Conservation (phyloP, 306 rosid species). For the Vicia sativa region DNA sequence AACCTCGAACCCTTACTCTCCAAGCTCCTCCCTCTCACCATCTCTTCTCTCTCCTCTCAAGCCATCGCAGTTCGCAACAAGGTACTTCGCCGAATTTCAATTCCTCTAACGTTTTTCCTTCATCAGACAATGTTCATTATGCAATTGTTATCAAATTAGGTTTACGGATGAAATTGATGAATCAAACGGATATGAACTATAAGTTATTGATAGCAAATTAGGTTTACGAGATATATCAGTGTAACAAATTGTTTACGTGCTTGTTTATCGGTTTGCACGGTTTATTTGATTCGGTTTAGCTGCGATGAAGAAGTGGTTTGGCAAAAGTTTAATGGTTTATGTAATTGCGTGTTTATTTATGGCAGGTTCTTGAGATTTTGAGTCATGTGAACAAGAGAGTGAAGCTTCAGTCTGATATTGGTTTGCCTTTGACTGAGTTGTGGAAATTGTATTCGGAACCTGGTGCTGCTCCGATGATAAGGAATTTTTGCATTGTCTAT, state of each 20-base stretch:
- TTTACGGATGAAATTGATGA: too few relatives aligned
- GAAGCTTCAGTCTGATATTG: slow-evolving; percentile 82
- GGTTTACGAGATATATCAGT: neutral
- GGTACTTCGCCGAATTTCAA: slow-evolving; percentile 43
- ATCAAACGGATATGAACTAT: too few relatives aligned
- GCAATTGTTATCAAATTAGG: neutral
- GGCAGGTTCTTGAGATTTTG: slow-evolving; percentile 94
- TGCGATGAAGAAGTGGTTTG: slow-evolving; percentile 1
- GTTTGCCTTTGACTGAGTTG: slow-evolving; percentile 74
- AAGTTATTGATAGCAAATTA: too few relatives aligned
- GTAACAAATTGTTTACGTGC: neutral
- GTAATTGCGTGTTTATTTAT: slow-evolving; percentile 21
- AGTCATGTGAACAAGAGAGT: slow-evolving; percentile 98
- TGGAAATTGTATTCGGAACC: slow-evolving; percentile 77
- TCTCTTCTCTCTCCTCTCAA: slow-evolving; percentile 76
- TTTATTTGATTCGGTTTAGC: slow-evolving; percentile 6
- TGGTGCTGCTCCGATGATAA: slow-evolving; percentile 70
- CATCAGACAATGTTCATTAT: neutral
- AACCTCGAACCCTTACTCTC: slow-evolving; percentile 77
- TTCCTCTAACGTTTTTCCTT: neutral
- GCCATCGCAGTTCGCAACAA: slow-evolving; percentile 75
- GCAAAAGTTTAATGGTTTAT: slow-evolving; percentile 4
- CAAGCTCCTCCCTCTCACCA: slow-evolving; percentile 79
- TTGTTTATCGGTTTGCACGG: neutral
- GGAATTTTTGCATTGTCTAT: slow-evolving; percentile 92